phyloP scores from a whole-genome alignment of 805 yeast genomes.

The Saturnispora kantuleensis region DNA sequence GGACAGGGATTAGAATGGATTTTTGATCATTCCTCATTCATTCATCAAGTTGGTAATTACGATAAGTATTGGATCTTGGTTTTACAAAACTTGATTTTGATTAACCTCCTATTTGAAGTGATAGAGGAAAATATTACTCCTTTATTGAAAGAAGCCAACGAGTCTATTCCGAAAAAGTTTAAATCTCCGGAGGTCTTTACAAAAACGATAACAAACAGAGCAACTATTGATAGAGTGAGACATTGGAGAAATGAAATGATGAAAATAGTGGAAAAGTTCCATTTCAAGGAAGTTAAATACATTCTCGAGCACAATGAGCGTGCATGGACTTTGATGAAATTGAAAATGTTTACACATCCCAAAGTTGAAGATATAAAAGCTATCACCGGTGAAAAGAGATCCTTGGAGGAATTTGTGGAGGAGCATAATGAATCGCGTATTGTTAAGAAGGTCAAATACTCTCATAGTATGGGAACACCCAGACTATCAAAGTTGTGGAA shows the following conservation, averaged over 20 bases:
- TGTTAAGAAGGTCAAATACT: conserved; percentile 15
- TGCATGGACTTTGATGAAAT: conserved; percentile 23
- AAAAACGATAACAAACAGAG: conserved; percentile 6
- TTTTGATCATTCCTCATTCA: conserved; percentile 18
- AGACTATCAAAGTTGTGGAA: conserved; percentile 23
- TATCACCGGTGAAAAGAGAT: conserved; percentile 17
- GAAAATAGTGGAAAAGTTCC: conserved; percentile 3
- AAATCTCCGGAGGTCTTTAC: conserved; percentile 16
- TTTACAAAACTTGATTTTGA: conserved; percentile 20
- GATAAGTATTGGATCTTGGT: conserved; percentile 14
- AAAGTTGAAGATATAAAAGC: conserved; percentile 12
- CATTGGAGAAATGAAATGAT: background rate
- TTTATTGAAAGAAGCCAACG: conserved; percentile 13
- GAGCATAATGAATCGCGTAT: conserved; percentile 2
- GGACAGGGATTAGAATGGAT: conserved; percentile 21
- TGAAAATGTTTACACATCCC: conserved; percentile 23
- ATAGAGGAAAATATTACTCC: conserved; percentile 15
- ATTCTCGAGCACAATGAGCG: conserved; percentile 17
- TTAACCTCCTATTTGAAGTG: conserved; percentile 16
- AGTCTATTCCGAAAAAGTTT: conserved; percentile 17
- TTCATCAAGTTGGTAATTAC: conserved; percentile 13
- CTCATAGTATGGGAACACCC: conserved; percentile 23
- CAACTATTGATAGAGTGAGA: background rate
- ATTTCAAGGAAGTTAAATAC: conserved; percentile 9
- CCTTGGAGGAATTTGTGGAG: conserved; percentile 17